Base-by-base conservation (phyloP, 768 basidiomycete species). In the Suillus plorans region DNA sequence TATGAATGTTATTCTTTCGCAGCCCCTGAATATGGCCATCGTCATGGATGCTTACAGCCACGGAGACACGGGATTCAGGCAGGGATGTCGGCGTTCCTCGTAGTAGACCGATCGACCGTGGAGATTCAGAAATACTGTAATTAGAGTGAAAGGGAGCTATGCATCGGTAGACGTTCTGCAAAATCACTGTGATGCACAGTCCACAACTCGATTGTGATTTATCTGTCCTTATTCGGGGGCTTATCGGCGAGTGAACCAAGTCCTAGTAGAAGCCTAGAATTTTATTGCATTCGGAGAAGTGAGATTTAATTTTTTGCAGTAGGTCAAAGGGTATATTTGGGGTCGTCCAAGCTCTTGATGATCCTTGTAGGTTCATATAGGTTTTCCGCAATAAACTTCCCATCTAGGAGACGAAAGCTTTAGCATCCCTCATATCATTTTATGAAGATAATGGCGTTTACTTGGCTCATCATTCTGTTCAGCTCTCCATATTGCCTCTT, bases 381-480 rank as follows among this genome's bases (percentile, higher is more conserved):
- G 58, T 84, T 77, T 20, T 69, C 74, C 22, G 73, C 66, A 55
- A 85, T 69, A 65, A 83, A 82, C 12, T 67, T 72, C 7, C 83
- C 84, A 64, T 85, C 83, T 85, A 39, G 9, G 9, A 34, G 55
- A 20, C 69, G 68, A 0, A 0, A 70, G 71, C 5, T 55, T 59
- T 59, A 59, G 41, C 28, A 22, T 31, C 10, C 28, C 39, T 28
- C 13, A 9, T 34, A 25, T 42, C 31, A 9, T 18, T 8, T 42
- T 7, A 37, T 36, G n/a, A 57, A 22, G 34, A 14, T 25, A n/a
- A 45, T 22, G 50, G n/a, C 37, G 69, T 80, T 66, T 69, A 93
- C 91, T 93, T 31, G 90, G 90, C 64, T 85, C 82, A 76, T 93
- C 91, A 68, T 94, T 95, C 66, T 88, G 82, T 63, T 86, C 83